Base-by-base conservation (phyloP, 805 yeast species). In the Yarrowia sp. region DNA sequence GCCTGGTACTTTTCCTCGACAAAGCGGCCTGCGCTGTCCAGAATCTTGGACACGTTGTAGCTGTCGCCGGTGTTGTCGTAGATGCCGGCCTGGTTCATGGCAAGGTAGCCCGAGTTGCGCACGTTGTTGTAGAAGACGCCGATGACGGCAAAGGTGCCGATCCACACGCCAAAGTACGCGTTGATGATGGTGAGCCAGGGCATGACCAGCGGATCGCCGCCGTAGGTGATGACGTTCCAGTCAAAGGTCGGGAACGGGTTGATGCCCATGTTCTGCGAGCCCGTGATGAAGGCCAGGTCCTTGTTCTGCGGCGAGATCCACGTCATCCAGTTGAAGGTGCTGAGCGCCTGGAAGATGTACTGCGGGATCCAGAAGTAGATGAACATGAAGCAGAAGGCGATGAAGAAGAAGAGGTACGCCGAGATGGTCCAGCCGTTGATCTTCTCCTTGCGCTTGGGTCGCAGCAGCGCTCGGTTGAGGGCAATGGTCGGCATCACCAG, bases 281-380 rank as follows among this genome's bases (percentile, higher is more conserved):
- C 92, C 61, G 86, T 84, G 35, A 86, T 73, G 55, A 84, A 84
- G 65, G 84, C 85, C 6, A 83, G 79, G 36, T 80, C 76, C 61
- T 83, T 81, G 68, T 84, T 84, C 65, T 83, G 70, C 14, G 75
- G 74, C 0, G 65, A 74, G 49, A 82, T 82, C 86, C 86, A 83
- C 21, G 73, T 78, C 67, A 81, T 79, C 87, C 87, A 84, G 67
- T 78, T 82, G 72, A 88, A 87, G 66, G 79, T 79, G 1, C 84
- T 78, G 53, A 87, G 77, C 1, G 84, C 89, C 19, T 76, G 75
- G 74, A 85, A 85, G 16, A 87, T 74, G 70, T 77, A 86, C 60
- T 84, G 86, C 10, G 92, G 90, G 66, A 86, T 73, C 85, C 87
- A 86, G 68, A 80, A 82, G 81, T 84, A 86, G 9, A 77, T 63